Conservation (phyloP, 2,329 filamentous ascomycete species). For the Arachnomyces sp. region DNA sequence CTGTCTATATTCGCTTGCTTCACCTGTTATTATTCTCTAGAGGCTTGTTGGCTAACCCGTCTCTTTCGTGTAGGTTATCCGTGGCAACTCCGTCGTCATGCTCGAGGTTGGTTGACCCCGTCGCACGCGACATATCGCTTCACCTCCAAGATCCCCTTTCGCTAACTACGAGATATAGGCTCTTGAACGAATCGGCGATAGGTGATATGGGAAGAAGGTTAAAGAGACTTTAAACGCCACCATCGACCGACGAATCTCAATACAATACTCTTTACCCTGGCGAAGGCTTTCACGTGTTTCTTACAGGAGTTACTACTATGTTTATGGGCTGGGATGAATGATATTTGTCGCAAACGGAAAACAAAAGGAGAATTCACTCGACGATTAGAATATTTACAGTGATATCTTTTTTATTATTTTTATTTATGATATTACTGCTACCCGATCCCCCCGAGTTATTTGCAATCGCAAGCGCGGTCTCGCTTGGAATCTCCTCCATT, state of each 20-base stretch:
- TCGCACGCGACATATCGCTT: neutral
- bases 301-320: no score
- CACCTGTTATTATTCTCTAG: neutral
- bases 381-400: neutral
- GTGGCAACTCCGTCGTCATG: slow-evolving; percentile 98
- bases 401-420: no score
- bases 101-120: slow-evolving; percentile 55
- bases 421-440: no score
- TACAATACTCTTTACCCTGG: slow-evolving; percentile 6
- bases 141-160: no score
- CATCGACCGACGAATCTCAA: no score
- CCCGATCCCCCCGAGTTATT: no score
- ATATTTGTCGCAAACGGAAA: neutral
- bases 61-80: slow-evolving; percentile 61
- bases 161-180: slow-evolving; percentile 18
- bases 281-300: slow-evolving; percentile 8
- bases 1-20: neutral
- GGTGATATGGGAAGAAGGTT: slow-evolving; percentile 21
- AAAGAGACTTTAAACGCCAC: neutral
- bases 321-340: no score
- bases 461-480: no score
- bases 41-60: slow-evolving; percentile 5
- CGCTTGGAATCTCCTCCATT: no score
- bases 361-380: neutral
- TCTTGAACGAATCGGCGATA: slow-evolving; percentile 36